phyloP scores from a whole-genome alignment of 2,329 filamentous ascomycete species.

The Colletotrichum siamense region DNA sequence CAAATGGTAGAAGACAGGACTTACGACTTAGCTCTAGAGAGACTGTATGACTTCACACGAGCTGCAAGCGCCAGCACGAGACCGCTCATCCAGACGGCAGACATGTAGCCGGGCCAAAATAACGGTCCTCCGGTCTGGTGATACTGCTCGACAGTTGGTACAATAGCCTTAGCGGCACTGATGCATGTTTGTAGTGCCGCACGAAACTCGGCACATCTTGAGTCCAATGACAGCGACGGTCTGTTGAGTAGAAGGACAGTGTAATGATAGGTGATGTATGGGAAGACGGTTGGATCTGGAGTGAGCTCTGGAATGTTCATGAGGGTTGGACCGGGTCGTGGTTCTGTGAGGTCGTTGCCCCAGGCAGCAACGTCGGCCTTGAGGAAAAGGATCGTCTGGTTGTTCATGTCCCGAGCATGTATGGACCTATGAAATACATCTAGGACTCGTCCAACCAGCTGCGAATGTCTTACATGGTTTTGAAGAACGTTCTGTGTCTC shows the following conservation, averaged over 20 bases:
- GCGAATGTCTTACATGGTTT: constrained; percentile 3
- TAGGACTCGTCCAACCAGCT: constrained; percentile 3
- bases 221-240: constrained; percentile 35
- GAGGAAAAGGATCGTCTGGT: constrained; percentile 1
- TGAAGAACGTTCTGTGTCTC: constrained; percentile 7
- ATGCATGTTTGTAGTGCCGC: constrained; percentile 12
- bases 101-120: constrained; percentile 39
- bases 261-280: constrained; percentile 31
- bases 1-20: background rate
- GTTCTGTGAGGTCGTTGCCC: constrained; percentile 8
- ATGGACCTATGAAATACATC: constrained; percentile 18
- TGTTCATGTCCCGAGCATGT: background rate
- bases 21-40: background rate
- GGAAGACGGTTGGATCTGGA: constrained; percentile 7
- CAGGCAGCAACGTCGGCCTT: constrained; percentile 14
- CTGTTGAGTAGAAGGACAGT: constrained; percentile 36
- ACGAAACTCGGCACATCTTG: constrained; percentile 5
- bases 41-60: background rate
- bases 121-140: background rate
- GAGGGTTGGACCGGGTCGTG: background rate
- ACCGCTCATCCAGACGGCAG: constrained; percentile 41
- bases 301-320: background rate
- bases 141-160: constrained; percentile 3
- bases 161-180: background rate
- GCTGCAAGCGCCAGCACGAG: constrained; percentile 38